phyloP scores from a whole-genome alignment of 371 early-diverging fungal species.

The Rhizopus stolonifer region DNA sequence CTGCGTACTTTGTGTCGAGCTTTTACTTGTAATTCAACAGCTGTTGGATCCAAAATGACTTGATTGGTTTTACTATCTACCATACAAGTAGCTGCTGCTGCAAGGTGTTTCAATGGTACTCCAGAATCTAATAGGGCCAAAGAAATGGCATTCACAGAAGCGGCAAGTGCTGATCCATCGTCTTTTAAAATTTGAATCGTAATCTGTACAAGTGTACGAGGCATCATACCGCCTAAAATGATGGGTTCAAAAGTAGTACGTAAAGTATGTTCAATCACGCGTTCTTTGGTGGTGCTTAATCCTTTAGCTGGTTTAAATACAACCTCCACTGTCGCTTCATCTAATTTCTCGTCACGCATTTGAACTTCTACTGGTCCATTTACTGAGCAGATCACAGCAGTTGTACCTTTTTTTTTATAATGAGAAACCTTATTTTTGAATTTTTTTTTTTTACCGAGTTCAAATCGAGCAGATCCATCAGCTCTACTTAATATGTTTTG shows the following conservation, averaged over 20 bases:
- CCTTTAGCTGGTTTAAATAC: slow-evolving; percentile 75
- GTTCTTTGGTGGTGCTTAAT: slow-evolving; percentile 66
- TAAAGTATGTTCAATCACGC: slow-evolving; percentile 67
- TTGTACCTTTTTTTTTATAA: slow-evolving; percentile 61
- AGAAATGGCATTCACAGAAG: slow-evolving; percentile 81
- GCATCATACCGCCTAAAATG: slow-evolving; percentile 78
- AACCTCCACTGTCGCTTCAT: slow-evolving; percentile 84
- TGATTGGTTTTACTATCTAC: slow-evolving; percentile 57
- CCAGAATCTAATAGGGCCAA: slow-evolving; percentile 92
- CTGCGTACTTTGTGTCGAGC: too few relatives aligned
- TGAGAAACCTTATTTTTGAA: too few relatives aligned
- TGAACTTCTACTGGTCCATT: slow-evolving; percentile 87
- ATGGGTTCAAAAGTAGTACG: slow-evolving; percentile 73
- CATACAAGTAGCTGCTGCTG: slow-evolving; percentile 72
- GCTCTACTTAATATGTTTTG: slow-evolving; percentile 69
- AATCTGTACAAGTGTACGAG: slow-evolving; percentile 85
- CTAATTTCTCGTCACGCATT: slow-evolving; percentile 83
- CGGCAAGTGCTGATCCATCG: slow-evolving; percentile 83
- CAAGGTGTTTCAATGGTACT: slow-evolving; percentile 76
- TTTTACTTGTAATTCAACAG: slow-evolving; percentile 67
- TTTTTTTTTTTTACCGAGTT: slow-evolving; percentile 53
- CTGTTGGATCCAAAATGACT: slow-evolving; percentile 79
- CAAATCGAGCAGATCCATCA: slow-evolving; percentile 85
- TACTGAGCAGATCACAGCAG: slow-evolving; percentile 79
- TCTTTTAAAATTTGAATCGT: slow-evolving; percentile 80